Evolutionary conservation across 2,329 filamentous ascomycete species (phyloP).

Genomic region (Penicillium sp.): DNA sequence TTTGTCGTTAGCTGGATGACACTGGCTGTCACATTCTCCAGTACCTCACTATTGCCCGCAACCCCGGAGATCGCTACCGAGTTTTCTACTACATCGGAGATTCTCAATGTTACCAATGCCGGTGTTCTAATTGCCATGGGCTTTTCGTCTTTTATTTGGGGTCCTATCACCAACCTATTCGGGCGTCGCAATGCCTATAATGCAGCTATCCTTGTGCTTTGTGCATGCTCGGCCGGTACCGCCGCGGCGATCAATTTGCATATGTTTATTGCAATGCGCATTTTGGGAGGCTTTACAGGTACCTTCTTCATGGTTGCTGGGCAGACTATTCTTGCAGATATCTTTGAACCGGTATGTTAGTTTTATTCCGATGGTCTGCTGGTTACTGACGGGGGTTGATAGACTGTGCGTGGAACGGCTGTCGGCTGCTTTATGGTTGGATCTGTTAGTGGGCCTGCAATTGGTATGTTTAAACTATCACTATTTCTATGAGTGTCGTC

Average conservation of each 20-base stretch:
- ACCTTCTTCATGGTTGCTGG: constrained; percentile 44
- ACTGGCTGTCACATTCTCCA: constrained; percentile 44
- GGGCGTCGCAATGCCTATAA: constrained; percentile 37
- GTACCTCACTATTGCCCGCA: constrained; percentile 44
- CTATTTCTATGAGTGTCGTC: too few species aligned
- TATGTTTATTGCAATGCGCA: constrained; percentile 39
- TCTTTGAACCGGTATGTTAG: constrained; percentile 37
- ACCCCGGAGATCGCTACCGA: constrained; percentile 43
- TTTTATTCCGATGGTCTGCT: background rate
- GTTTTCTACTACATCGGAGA: constrained; percentile 37
- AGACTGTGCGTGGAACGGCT: constrained; percentile 45
- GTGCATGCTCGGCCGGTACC: constrained; percentile 34
- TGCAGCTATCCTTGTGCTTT: constrained; percentile 35
- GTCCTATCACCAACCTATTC: constrained; percentile 32
- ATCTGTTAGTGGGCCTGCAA: constrained; percentile 44
- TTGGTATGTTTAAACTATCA: constrained; percentile 32
- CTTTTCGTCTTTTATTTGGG: constrained; percentile 40
- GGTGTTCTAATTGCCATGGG: constrained; percentile 42
- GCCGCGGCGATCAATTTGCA: constrained; percentile 33
- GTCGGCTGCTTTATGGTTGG: constrained; percentile 48
- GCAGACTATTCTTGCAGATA: constrained; percentile 42
- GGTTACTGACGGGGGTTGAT: constrained; percentile 3
- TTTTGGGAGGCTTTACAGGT: constrained; percentile 39
- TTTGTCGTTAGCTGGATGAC: constrained; percentile 47
- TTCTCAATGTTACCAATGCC: constrained; percentile 40